Percentiles rank a stretch among this genome's conserved stretches.
These are phyloP conservation scores for Apodospora peruviana DNA, from an alignment of 495 filamentous ascomycete species.

Conservation along the genomic window DNA sequence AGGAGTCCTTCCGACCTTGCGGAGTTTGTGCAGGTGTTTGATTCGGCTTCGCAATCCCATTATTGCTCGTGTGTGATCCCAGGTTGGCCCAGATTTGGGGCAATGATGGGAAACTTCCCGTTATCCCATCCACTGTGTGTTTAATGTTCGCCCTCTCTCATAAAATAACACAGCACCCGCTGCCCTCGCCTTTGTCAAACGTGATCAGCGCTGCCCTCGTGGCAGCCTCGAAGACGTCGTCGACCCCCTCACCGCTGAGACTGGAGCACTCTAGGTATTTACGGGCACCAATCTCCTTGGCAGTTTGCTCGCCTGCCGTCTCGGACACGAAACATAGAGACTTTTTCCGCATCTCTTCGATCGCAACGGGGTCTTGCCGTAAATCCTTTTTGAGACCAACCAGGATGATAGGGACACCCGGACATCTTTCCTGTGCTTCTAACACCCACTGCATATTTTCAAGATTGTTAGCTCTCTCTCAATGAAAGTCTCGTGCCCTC, in stretches of 20 bases:
- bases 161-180: constrained; percentile 88
- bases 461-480: neutral
- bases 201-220: constrained; percentile 90
- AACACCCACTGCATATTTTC: constrained; percentile 70
- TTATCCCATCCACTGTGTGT: too few species aligned
- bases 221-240: constrained; percentile 98
- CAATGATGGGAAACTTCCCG: neutral
- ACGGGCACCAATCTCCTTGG: constrained; percentile 78
- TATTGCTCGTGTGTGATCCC: too few species aligned
- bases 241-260: constrained; percentile 94
- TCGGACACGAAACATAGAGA: constrained; percentile 78
- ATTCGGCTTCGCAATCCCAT: too few species aligned
- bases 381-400: constrained; percentile 98
- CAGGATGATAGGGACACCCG: constrained; percentile 88
- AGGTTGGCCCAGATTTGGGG: neutral
- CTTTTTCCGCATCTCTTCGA: constrained; percentile 97
- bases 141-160: constrained; percentile 42
- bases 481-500: neutral
- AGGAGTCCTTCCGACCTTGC: too few species aligned
- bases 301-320: constrained; percentile 73
- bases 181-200: constrained; percentile 79
- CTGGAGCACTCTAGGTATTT: constrained; percentile 98
- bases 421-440: constrained; percentile 92
- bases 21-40: too few species aligned
- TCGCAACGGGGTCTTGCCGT: constrained; percentile 84